Base-by-base conservation (phyloP, 495 filamentous ascomycete species). In the Clohesyomyces aquaticus region DNA sequence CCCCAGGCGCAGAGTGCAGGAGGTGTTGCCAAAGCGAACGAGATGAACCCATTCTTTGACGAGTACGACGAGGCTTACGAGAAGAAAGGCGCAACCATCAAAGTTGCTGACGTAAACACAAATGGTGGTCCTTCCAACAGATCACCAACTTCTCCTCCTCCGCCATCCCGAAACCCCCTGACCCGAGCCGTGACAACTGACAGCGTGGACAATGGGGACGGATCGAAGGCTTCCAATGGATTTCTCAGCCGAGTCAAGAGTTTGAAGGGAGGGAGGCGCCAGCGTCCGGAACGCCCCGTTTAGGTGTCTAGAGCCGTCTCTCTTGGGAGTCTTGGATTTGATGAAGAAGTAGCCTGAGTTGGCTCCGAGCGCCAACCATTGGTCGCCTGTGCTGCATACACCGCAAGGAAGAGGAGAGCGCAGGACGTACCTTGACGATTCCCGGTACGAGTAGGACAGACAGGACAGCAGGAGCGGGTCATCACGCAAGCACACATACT, bases 161-260 rank as follows among this genome's bases (percentile, higher is more conserved):
- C 55, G 75, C 80, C 52, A 84, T 88, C 12, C 83, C 87, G 25
- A 70, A 89, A 84, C 67, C 73, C 73, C 16, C 74, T 92, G 47
- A 88, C 93, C 76, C 84, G 90, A 62, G 82, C 87, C 66, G 69
- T 82, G 9, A 93, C 88, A 42, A 82, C 83, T n/a, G 90, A 92
- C 42, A 85, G 82, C 61, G 12, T 75, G 72, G 66, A 68, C 61
- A 28, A 76, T 66, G 41, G 73, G 75, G 22, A 75, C 77, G 58
- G 79, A 75, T 9, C 71, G 67, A 21, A 71, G 38, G 84, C 76
- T 26, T 76, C 71, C 61, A 82, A 80, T 55, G 89, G 91, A 2
- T 89, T 97, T 65, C 74, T 97, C 60, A 92, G 84, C 64, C 83
- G 93, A 41, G 91, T 97, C 75, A 94, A 90, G 84, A 91, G 88